phyloP scores from a whole-genome alignment of 169 alveolate species.

The Plasmodium reichenowi region DNA sequence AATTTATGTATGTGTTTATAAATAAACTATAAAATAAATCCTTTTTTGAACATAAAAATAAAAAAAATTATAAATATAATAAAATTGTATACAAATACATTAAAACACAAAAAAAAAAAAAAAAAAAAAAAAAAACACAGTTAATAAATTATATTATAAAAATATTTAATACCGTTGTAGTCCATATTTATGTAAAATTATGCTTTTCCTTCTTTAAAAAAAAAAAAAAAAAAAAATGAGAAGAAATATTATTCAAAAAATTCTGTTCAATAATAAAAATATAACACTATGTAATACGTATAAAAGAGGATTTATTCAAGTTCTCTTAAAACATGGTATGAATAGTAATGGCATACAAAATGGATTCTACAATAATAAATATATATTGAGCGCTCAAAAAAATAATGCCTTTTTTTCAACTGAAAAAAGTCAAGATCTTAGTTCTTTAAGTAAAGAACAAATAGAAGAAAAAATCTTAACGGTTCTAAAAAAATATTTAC shows the following conservation, averaged over 20 bases:
- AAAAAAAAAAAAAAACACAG: no score
- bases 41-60: no score
- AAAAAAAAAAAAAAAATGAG: conserved; percentile 27
- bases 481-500: conserved; percentile 65
- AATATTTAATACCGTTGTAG: no score
- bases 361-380: conserved; percentile 13
- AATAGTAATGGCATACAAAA: conserved; percentile 1
- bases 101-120: no score
- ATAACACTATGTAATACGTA: conserved; percentile 3
- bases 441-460: conserved; percentile 38
- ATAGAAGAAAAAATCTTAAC: conserved; percentile 69
- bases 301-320: conserved; percentile 27
- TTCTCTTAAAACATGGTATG: conserved; percentile 42
- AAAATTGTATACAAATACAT: no score
- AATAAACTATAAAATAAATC: no score
- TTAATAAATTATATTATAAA: no score
- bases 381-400: conserved; percentile 16
- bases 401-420: conserved; percentile 22
- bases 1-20: no score
- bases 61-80: no score
- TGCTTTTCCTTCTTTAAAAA: not conserved
- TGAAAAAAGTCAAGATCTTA: conserved; percentile 27
- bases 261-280: conserved; percentile 19
- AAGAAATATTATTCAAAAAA: conserved; percentile 38
- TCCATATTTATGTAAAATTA: conserved; percentile 10